phyloP scores from a whole-genome alignment of 2,329 filamentous ascomycete genomes.

The Colletotrichum orbiculare region DNA sequence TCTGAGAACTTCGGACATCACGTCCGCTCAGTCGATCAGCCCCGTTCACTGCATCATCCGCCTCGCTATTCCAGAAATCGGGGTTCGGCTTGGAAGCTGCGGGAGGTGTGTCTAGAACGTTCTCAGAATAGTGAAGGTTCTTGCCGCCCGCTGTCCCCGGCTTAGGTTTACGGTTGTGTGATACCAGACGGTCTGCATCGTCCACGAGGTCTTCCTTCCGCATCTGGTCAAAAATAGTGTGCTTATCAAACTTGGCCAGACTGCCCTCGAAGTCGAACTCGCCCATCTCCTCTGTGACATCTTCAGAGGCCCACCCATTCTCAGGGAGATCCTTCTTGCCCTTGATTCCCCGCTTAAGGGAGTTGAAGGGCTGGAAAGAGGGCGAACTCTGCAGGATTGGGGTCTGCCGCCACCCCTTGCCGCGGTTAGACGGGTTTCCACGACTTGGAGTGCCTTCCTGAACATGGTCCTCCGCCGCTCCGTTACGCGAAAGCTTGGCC shows the following conservation, averaged over 20 bases:
- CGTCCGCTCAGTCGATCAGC: constrained; percentile 60
- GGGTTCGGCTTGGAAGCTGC: constrained; percentile 52
- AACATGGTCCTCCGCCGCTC: constrained; percentile 32
- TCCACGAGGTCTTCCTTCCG: constrained; percentile 87
- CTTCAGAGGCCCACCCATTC: constrained; percentile 95
- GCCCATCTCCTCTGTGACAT: constrained; percentile 92
- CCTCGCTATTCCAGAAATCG: constrained; percentile 80
- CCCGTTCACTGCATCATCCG: constrained; percentile 67
- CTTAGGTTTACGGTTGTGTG: constrained; percentile 80
- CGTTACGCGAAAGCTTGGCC: constrained; percentile 46
- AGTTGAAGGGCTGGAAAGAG: constrained; percentile 71
- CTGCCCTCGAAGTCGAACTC: constrained; percentile 95
- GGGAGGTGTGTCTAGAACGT: constrained; percentile 78
- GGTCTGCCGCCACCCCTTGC: constrained; percentile 69
- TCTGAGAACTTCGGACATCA: constrained; percentile 62
- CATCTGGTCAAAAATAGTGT: constrained; percentile 90
- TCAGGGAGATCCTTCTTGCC: constrained; percentile 58
- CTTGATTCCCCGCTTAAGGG: constrained; percentile 66
- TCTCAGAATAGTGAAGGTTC: constrained; percentile 92
- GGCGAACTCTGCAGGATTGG: constrained; percentile 69
- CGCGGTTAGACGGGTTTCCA: constrained; percentile 44
- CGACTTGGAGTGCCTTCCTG: constrained; percentile 34
- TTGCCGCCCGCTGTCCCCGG: constrained; percentile 83
- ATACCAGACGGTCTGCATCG: constrained; percentile 90
- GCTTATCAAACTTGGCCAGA: constrained; percentile 94